Percentiles rank a stretch among this genome's conserved stretches.
phyloP scores from a whole-genome alignment of 116 monocot genomes.

The Papilionanthe hybrid region DNA sequence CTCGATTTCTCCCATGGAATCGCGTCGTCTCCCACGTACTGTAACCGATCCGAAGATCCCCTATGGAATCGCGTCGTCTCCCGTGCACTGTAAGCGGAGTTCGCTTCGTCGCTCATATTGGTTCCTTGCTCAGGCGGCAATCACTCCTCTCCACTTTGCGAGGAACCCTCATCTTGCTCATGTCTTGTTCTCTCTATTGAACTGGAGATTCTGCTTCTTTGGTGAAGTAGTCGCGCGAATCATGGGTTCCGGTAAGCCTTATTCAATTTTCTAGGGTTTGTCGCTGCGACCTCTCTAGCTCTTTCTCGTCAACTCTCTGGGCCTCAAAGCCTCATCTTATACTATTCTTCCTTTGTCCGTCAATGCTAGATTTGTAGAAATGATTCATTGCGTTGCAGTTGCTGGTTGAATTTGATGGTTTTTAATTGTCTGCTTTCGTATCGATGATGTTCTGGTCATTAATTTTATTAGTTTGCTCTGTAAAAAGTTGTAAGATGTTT shows the following conservation, averaged over 20 bases:
- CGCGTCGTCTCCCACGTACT: no score
- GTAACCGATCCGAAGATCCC: no score
- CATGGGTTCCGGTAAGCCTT: slow-evolving; percentile 12
- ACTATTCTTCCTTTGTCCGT: no score
- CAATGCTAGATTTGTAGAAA: neutral
- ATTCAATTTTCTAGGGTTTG: slow-evolving; percentile 1
- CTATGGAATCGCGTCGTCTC: no score
- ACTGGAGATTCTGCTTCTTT: neutral
- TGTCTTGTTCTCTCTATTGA: neutral
- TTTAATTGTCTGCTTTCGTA: neutral
- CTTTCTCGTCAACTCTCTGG: neutral
- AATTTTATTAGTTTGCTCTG: neutral
- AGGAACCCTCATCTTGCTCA: neutral
- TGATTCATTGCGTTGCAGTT: neutral
- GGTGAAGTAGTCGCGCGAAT: neutral
- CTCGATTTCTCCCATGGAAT: no score
- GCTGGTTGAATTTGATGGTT: neutral
- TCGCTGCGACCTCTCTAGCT: neutral
- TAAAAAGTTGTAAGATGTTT: neutral
- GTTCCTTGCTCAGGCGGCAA: neutral
- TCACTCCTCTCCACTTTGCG: neutral
- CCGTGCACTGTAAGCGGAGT: no score
- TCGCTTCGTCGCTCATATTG: neutral
- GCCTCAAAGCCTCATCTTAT: neutral
- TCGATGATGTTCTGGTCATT: neutral